Conservation (phyloP, 352 stramenopile genomes). For the Phytophthora palmivora region DNA sequence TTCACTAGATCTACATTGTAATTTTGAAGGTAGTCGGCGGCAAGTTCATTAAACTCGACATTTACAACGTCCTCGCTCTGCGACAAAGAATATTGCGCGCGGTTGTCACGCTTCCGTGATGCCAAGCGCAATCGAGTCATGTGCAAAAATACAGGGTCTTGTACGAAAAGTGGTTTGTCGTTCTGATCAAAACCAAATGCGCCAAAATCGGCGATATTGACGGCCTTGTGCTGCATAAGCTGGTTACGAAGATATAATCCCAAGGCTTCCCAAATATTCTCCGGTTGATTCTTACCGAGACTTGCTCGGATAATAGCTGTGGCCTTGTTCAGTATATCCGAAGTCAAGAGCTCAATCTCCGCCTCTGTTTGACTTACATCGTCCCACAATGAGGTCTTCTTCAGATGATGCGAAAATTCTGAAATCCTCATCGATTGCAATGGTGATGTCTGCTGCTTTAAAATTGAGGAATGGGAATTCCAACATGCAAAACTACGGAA, state of each 20-base stretch:
- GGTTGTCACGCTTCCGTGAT: conserved; percentile 24
- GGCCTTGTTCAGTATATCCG: conserved; percentile 51
- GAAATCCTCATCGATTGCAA: conserved; percentile 25
- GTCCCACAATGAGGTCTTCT: conserved; percentile 25
- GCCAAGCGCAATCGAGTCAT: conserved; percentile 47
- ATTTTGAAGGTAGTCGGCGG: conserved; percentile 44
- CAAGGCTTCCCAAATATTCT: conserved; percentile 50
- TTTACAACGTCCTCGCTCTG: conserved; percentile 26
- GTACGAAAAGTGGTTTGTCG: conserved; percentile 47
- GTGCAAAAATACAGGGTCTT: conserved; percentile 49
- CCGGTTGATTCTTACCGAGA: conserved; percentile 36
- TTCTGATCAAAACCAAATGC: conserved; percentile 48
- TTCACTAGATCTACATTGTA: conserved; percentile 50
- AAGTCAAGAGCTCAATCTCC: conserved; percentile 30
- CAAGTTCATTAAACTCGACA: conserved; percentile 38
- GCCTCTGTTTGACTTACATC: conserved; percentile 21
- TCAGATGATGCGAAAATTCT: conserved; percentile 16
- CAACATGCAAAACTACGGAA: conserved; percentile 19
- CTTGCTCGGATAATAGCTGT: conserved; percentile 42
- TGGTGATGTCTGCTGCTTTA: neutral
- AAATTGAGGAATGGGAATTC: conserved; percentile 19
- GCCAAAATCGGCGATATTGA: conserved; percentile 46
- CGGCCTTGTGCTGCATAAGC: conserved; percentile 31
- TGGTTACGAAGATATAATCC: conserved; percentile 45
- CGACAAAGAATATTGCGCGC: conserved; percentile 31